Percentiles rank a stretch among this genome's conserved stretches.
phyloP scores from a whole-genome alignment of 805 yeast genomes.

The Myxozyma sirexii region DNA sequence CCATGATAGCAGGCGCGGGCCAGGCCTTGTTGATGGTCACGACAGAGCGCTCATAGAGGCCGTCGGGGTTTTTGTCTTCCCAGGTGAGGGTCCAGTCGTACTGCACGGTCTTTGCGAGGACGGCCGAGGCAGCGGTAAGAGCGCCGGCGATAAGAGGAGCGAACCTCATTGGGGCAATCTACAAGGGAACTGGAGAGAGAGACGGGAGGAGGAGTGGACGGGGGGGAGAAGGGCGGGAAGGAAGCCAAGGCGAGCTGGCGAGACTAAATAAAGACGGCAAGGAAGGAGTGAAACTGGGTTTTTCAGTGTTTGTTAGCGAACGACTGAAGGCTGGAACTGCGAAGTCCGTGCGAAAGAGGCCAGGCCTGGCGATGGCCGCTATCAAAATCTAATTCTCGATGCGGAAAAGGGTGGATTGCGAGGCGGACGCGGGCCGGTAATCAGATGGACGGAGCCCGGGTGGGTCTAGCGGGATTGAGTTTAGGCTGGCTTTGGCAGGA shows the following conservation, averaged over 20 bases:
- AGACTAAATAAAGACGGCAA: neutral
- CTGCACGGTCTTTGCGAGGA: conserved; percentile 37
- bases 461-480: no score
- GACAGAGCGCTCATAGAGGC: conserved; percentile 51
- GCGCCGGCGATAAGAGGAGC: conserved; percentile 6
- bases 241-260: neutral
- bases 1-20: conserved; percentile 83
- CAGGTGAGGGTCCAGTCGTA: conserved; percentile 47
- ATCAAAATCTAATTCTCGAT: neutral
- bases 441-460: neutral
- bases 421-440: neutral
- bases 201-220: no score
- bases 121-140: conserved; percentile 26
- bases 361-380: conserved; percentile 13
- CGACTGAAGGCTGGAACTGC: no score
- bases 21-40: conserved; percentile 67
- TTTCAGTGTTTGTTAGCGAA: no score
- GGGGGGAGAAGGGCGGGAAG: no score
- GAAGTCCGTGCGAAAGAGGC: neutral
- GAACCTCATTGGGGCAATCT: neutral
- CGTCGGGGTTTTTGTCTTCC: conserved; percentile 59
- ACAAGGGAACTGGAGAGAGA: neutral
- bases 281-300: neutral
- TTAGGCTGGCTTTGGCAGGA: no score
- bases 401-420: neutral